Evolutionary conservation across 2,329 filamentous ascomycete genomes (phyloP).

Genomic region (Blastomyces gilchristii): DNA sequence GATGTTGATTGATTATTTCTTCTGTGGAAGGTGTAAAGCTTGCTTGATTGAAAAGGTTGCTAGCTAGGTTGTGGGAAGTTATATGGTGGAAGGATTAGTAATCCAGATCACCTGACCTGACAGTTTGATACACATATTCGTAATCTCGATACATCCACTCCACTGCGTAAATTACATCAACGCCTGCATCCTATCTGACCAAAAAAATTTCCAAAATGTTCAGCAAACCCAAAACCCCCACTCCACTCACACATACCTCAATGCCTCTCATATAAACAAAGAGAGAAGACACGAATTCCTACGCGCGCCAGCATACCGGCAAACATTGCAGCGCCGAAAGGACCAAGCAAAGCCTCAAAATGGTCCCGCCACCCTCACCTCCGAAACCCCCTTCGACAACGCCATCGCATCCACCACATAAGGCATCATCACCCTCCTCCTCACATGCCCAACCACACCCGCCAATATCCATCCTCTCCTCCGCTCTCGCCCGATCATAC

Average conservation of each 20-base stretch:
- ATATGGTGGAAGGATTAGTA: too few relatives aligned
- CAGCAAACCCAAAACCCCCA: neutral
- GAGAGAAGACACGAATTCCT: neutral
- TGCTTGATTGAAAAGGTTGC: too few relatives aligned
- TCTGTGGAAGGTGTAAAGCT: too few relatives aligned
- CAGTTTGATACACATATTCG: neutral
- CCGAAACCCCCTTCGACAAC: constrained; percentile 4
- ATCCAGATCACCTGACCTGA: too few relatives aligned
- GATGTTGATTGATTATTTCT: too few relatives aligned
- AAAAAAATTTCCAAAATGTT: neutral
- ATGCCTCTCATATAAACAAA: neutral
- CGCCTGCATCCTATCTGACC: neutral
- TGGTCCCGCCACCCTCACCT: constrained; percentile 10
- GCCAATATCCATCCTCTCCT: constrained; percentile 41
- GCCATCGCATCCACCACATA: constrained; percentile 14
- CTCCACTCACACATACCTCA: neutral
- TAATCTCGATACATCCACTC: neutral
- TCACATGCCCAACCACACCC: constrained; percentile 21
- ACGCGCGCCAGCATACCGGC: neutral
- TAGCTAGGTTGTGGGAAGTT: too few relatives aligned
- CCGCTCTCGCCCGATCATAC: constrained; percentile 43
- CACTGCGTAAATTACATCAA: constrained; percentile 1
- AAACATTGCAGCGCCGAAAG: neutral
- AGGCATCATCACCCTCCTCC: constrained; percentile 8
- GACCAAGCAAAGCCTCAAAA: neutral